Percentiles rank a stretch among this genome's conserved stretches.
These are phyloP conservation scores for Claviceps sorghi DNA, from an alignment of 2,329 filamentous ascomycete genomes.

Conservation along the genomic window DNA sequence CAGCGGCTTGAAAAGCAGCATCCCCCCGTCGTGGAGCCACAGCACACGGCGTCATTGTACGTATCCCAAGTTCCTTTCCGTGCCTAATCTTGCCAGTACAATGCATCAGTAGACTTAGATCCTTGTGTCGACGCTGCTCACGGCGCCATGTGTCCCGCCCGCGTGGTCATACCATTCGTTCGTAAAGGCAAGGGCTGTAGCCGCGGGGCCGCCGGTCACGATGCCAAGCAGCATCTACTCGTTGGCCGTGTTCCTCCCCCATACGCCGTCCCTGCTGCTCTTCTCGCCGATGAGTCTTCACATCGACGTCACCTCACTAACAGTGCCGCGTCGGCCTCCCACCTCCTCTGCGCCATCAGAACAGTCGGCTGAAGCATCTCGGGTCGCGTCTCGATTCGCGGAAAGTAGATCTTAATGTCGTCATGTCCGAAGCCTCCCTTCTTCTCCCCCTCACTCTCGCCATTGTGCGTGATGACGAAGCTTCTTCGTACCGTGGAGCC, in stretches of 20 bases:
- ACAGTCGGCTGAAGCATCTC: neutral
- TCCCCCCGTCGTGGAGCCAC: neutral
- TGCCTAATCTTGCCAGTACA: slow-evolving; percentile 5
- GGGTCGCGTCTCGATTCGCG: too few species aligned
- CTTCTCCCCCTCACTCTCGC: neutral
- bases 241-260: neutral
- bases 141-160: neutral
- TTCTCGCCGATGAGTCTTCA: neutral
- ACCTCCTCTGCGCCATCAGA: neutral
- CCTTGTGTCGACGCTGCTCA: neutral
- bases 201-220: neutral
- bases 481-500: slow-evolving; percentile 3
- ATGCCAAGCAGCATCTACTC: neutral
- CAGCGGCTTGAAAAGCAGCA: slow-evolving; percentile 4
- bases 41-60: slow-evolving; percentile 1
- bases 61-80: slow-evolving; percentile 6
- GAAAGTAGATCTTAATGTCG: neutral
- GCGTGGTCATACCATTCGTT: neutral
- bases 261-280: too few species aligned
- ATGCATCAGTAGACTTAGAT: slow-evolving; percentile 3
- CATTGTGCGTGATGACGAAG: neutral
- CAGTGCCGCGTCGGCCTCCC: neutral
- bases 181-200: neutral
- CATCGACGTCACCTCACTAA: too few species aligned
- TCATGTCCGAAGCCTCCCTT: neutral